Evolutionary conservation across 768 basidiomycete genomes (phyloP).

Genomic region (Coprinopsis sp.): DNA sequence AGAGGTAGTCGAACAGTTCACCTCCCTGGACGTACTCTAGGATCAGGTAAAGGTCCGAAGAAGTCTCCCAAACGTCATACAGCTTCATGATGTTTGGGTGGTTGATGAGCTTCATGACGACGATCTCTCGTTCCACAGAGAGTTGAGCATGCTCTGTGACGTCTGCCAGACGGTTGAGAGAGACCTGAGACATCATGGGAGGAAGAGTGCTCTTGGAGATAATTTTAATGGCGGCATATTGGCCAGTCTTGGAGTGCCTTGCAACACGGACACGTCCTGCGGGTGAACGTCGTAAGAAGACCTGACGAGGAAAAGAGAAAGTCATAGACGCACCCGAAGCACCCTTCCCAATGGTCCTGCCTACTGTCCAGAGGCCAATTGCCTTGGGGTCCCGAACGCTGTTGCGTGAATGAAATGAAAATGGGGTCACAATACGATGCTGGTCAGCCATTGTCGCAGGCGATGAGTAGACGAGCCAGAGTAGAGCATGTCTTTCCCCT

Average conservation of each 20-base stretch:
- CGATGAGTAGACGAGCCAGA: neutral
- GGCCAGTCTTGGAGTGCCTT: constrained; percentile 79
- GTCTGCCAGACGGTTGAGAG: constrained; percentile 63
- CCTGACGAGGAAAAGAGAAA: neutral
- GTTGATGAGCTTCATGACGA: constrained; percentile 95
- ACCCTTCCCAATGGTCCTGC: constrained; percentile 78
- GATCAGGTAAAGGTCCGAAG: constrained; percentile 82
- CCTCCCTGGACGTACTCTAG: constrained; percentile 94
- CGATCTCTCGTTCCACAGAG: constrained; percentile 89
- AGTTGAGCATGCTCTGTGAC: constrained; percentile 74
- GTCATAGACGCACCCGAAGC: constrained; percentile 53
- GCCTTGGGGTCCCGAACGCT: constrained; percentile 47
- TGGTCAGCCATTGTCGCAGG: constrained; percentile 24
- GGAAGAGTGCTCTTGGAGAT: constrained; percentile 68
- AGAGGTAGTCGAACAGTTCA: constrained; percentile 91
- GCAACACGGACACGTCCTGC: constrained; percentile 88
- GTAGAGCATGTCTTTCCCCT: neutral
- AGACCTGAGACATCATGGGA: constrained; percentile 49
- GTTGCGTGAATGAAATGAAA: constrained; percentile 14
- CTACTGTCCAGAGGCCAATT: constrained; percentile 82
- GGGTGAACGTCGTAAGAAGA: neutral
- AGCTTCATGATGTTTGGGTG: constrained; percentile 93
- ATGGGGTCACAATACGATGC: constrained; percentile 13
- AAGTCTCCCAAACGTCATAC: constrained; percentile 97
- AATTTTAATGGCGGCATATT: constrained; percentile 93